A percentile compares a stretch with the other conserved stretches of the same genome.
These are phyloP conservation scores for Naganishia antarctica DNA, from an alignment of 768 basidiomycete species.

Conservation along the genomic window DNA sequence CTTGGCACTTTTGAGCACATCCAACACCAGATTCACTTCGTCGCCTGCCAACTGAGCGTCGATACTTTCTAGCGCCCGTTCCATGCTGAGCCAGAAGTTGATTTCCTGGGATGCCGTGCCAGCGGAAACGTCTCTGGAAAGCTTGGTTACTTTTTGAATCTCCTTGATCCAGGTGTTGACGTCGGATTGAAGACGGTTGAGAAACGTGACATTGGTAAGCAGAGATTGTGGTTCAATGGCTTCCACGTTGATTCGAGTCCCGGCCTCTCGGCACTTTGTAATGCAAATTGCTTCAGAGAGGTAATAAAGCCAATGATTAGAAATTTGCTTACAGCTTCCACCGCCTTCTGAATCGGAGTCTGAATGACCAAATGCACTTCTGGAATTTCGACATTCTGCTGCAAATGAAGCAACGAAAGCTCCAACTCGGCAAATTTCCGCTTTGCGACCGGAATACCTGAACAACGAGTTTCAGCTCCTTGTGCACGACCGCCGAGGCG, in stretches of 20 bases:
- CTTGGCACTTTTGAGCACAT: constrained; percentile 89
- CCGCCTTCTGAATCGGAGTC: constrained; percentile 77
- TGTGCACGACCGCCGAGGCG: not conserved
- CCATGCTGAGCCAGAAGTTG: constrained; percentile 96
- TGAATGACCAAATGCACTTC: constrained; percentile 91
- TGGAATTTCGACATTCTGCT: constrained; percentile 98
- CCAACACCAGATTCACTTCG: constrained; percentile 65
- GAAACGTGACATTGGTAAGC: constrained; percentile 80
- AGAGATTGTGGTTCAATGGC: constrained; percentile 68
- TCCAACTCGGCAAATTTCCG: constrained; percentile 99
- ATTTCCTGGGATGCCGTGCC: constrained; percentile 98
- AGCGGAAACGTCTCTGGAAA: constrained; percentile 79
- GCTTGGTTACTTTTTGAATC: constrained; percentile 91
- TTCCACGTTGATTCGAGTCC: constrained; percentile 61
- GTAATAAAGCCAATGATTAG: not conserved
- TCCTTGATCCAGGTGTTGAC: constrained; percentile 98
- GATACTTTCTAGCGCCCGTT: constrained; percentile 86
- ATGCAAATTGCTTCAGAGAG: not conserved
- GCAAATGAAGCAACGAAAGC: constrained; percentile 83
- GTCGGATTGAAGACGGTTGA: constrained; percentile 85
- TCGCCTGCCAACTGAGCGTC: constrained; percentile 86
- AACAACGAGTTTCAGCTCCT: not conserved
- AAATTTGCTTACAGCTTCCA: constrained; percentile 54
- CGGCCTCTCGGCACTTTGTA: constrained; percentile 46
- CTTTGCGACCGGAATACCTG: constrained; percentile 94